Evolutionary conservation across 2,329 filamentous ascomycete species (phyloP), one percentile per base, ranked within the genome.

Genomic region (Penicillium sp.): DNA sequence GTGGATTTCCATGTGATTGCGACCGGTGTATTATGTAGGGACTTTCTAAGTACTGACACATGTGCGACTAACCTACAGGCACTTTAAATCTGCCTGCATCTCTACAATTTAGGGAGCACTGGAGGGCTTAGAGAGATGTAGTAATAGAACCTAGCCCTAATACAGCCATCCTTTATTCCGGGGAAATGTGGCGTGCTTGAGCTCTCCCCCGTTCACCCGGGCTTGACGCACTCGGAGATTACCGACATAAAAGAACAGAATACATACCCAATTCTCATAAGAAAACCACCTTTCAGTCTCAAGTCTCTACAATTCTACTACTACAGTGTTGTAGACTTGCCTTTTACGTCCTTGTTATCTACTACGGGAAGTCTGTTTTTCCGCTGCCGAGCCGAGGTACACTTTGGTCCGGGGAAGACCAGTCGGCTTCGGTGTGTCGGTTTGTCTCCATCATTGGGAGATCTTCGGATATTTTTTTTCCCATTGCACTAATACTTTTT

Each of bases 131-230:
- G 9, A 22, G 14, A 25, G 16, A 17, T 5, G 4, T 9, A 33
- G 4, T 9, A 33, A 33, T 14, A 31, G 14, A 33, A 44, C 19
- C 48, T 51, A 51, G 22, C 43, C 38, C 36, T 43, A 44, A 46
- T 17, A 33, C 22, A 14, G 43, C 22, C 52, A 52, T 63, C 62
- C 62, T 47, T 61, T 50, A 50, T 59, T 46, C 62, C 62, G 57
- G 61, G 62, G 52, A 57, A 63, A 59, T 53, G 50, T 55, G 61
- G 51, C 59, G 41, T 35, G 35, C 19, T 44, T 37, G 36, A 36
- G 26, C 37, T 49, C 55, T 57, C 61, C 62, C 62, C 62, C 62
- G 62, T 63, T 64, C 62, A 60, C 47, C 62, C 62, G 62, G 54
- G 45, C 41, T 26, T 33, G 28, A 33, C 16, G 8, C 30, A 26